A percentile compares a stretch with the other conserved stretches of the same genome.
Conservation (phyloP, 2,329 filamentous ascomycete genomes). For the Trichoderma koningiopsis region DNA sequence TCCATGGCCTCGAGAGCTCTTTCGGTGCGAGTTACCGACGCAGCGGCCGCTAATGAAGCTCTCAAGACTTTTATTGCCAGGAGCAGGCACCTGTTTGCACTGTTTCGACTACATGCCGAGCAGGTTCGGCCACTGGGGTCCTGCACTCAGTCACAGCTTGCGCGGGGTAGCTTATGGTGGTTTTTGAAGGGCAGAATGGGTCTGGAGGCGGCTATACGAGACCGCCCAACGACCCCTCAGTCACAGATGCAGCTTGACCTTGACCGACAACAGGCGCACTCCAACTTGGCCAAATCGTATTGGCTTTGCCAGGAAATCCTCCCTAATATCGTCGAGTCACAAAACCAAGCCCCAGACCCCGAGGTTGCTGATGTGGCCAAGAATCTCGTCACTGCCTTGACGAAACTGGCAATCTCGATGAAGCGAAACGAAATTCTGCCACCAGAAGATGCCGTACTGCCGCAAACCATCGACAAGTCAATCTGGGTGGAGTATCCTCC, state of each 20-base stretch:
- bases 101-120: constrained; percentile 79
- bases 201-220: constrained; percentile 71
- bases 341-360: constrained; percentile 45
- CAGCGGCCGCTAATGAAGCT: constrained; percentile 62
- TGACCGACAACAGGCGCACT: constrained; percentile 73
- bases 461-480: constrained; percentile 75
- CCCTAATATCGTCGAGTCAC: constrained; percentile 51
- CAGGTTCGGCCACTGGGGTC: constrained; percentile 66
- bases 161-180: constrained; percentile 82
- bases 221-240: constrained; percentile 55
- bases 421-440: constrained; percentile 79
- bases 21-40: constrained; percentile 48
- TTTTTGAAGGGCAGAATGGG: constrained; percentile 78
- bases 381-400: constrained; percentile 64
- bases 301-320: constrained; percentile 70
- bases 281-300: constrained; percentile 81
- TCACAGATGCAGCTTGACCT: constrained; percentile 56
- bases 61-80: constrained; percentile 70
- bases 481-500: constrained; percentile 81
- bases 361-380: constrained; percentile 58
- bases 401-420: constrained; percentile 79
- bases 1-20: constrained; percentile 37
- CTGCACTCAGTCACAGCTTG: constrained; percentile 66
- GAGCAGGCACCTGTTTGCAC: constrained; percentile 71
- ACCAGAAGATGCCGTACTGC: constrained; percentile 67